Conservation (phyloP, 164 flowering plant species). For the Chimonanthus salicifolius region DNA sequence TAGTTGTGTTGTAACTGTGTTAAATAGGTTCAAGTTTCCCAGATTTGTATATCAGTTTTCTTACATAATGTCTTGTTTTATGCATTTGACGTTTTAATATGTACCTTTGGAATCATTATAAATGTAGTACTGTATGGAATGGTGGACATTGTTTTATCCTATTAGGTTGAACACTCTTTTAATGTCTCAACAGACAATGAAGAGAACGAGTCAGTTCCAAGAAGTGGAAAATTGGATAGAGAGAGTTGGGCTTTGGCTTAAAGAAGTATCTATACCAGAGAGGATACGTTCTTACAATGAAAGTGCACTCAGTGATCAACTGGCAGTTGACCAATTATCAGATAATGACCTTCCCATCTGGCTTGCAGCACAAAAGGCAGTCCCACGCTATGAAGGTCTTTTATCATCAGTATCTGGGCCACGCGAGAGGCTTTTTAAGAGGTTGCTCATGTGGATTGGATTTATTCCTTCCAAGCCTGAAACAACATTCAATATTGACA, state of each 20-base stretch:
- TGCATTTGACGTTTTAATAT: neutral
- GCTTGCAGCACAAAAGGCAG: conserved; percentile 90
- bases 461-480: conserved; percentile 50
- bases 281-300: conserved; percentile 30
- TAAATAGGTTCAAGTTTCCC: neutral
- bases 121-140: neutral
- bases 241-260: conserved; percentile 47
- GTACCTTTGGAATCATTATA: too few species aligned
- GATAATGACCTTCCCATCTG: conserved; percentile 70
- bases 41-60: neutral
- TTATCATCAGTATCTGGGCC: conserved; percentile 68
- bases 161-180: neutral
- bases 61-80: neutral
- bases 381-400: conserved; percentile 78
- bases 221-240: conserved; percentile 41
- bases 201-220: conserved; percentile 30
- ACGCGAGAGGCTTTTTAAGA: conserved; percentile 73
- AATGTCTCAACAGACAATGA: conserved; percentile 40
- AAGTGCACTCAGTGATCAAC: conserved; percentile 23
- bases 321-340: conserved; percentile 32
- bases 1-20: neutral
- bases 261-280: conserved; percentile 33
- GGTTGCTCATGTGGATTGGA: conserved; percentile 66
- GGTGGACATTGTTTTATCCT: neutral
- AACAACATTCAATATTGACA: conserved; percentile 35